Base-by-base conservation (phyloP, 2,329 filamentous ascomycete genomes). In the Alternaria burnsii region DNA sequence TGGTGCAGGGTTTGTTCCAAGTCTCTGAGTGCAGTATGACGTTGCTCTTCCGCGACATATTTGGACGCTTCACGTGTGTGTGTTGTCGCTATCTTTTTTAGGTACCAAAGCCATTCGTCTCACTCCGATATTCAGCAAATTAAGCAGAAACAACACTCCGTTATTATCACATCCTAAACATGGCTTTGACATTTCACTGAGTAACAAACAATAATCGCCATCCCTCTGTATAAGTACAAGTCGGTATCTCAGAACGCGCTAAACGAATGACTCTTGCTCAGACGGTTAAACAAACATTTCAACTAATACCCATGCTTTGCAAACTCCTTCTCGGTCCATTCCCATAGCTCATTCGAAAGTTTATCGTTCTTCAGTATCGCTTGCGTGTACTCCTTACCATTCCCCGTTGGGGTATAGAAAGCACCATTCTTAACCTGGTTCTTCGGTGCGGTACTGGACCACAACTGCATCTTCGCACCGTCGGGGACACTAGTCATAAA, bases 391-490 rank as follows among this genome's bases (percentile, higher is more conserved):
- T 16, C 41, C 3, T 28, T 46, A 2, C n/a, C 24, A 36, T 60
- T 62, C 2, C 77, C 78, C n/a, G 82, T 63, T 1, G 79, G 80
- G 44, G 70, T 72, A 64, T 81, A 82, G 53, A 76, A 79, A 16
- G 71, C 74, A 4, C 79, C 79, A 34, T 65, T 75, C 62, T 68
- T 69, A 26, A 78, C 61, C 30, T 76, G 70, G 28, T 65, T 59
- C 3, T 73, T 72, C 1, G 79, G 80, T 4, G 75, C 76, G 12
- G 78, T 78, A 80, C 81, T 84, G 9, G 73, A 73, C 78, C 78
- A 80, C 22, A 80, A 68, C 64, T 77, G 74, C 47, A 73, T 76
- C 54, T 69, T 68, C 4, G 75, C 70, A 18, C 78, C 78, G 2
- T 44, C 62, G 40, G 59, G 7, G 3, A 69, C 58, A 24, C 42